These are phyloP conservation scores for Erodium trifolium DNA, from an alignment of 441 rosid species.

Conservation along the genomic window DNA sequence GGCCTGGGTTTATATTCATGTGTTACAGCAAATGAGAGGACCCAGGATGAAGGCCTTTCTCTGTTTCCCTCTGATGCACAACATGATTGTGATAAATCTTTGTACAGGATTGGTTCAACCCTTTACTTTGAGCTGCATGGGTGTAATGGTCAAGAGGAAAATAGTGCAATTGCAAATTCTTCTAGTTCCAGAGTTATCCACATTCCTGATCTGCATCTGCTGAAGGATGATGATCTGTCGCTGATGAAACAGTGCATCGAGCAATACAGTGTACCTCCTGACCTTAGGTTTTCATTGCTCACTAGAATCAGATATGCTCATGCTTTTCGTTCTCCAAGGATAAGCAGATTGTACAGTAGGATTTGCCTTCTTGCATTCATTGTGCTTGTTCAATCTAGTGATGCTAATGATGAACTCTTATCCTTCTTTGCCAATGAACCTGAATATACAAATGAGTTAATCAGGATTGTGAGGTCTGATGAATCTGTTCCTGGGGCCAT, in stretches of 20 bases:
- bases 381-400: constrained; percentile 94
- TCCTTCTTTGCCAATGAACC: constrained; percentile 98
- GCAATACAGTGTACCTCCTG: constrained; percentile 62
- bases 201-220: constrained; percentile 73
- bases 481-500: constrained; percentile 76
- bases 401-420: constrained; percentile 81
- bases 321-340: constrained; percentile 80
- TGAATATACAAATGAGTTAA: constrained; percentile 90
- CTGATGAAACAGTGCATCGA: constrained; percentile 84
- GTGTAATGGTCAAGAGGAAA: constrained; percentile 40
- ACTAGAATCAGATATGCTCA: constrained; percentile 93
- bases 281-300: constrained; percentile 75
- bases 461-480: constrained; percentile 88
- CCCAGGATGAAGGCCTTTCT: constrained; percentile 75
- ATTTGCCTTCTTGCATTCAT: constrained; percentile 91
- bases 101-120: constrained; percentile 74
- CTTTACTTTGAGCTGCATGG: constrained; percentile 89
- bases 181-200: constrained; percentile 54
- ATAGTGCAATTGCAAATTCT: constrained; percentile 25
- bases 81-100: constrained; percentile 51
- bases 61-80: constrained; percentile 75
- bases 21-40: constrained; percentile 81
- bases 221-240: constrained; percentile 77
- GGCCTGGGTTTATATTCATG: constrained; percentile 96
- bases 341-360: constrained; percentile 85